phyloP scores from a whole-genome alignment of 2,329 filamentous ascomycete genomes.

The Anthostomella pinea region DNA sequence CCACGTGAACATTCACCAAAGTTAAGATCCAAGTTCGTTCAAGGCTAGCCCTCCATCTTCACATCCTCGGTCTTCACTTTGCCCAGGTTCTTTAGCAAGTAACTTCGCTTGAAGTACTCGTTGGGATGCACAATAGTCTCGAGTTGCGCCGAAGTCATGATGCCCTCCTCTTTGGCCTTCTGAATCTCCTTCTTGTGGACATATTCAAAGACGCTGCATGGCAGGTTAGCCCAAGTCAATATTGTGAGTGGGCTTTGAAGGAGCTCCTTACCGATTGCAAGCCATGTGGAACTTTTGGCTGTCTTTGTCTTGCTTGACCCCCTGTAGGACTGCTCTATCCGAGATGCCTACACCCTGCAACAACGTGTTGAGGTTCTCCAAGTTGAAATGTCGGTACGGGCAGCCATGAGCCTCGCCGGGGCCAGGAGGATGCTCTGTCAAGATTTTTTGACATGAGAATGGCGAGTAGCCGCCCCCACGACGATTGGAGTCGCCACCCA shows the following conservation, averaged over 20 bases:
- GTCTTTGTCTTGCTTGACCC: conserved; percentile 84
- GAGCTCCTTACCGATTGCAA: conserved; percentile 70
- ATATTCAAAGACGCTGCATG: conserved; percentile 77
- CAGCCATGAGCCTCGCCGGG: conserved; percentile 92
- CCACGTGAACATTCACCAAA: not conserved
- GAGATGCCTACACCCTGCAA: conserved; percentile 76
- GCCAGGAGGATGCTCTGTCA: conserved; percentile 83
- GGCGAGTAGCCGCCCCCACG: conserved; percentile 85
- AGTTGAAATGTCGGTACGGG: conserved; percentile 86
- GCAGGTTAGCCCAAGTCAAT: not conserved
- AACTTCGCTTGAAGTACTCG: conserved; percentile 96
- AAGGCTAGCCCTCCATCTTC: conserved; percentile 52
- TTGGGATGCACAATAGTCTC: conserved; percentile 98
- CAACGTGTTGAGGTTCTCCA: conserved; percentile 78
- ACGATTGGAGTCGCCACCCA: conserved; percentile 86
- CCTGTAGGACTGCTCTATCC: conserved; percentile 73
- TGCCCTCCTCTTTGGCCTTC: conserved; percentile 70
- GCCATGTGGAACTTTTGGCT: conserved; percentile 90
- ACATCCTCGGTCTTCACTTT: conserved; percentile 49
- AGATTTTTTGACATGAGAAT: conserved; percentile 91
- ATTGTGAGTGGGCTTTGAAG: too few relatives aligned
- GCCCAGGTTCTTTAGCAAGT: conserved; percentile 76
- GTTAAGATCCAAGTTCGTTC: not conserved
- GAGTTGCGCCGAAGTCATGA: conserved; percentile 71
- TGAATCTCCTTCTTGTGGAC: conserved; percentile 77